Evolutionary conservation across 192 early-diverging fungal genomes (phyloP).

Genomic region (Linnemannia exigua): DNA sequence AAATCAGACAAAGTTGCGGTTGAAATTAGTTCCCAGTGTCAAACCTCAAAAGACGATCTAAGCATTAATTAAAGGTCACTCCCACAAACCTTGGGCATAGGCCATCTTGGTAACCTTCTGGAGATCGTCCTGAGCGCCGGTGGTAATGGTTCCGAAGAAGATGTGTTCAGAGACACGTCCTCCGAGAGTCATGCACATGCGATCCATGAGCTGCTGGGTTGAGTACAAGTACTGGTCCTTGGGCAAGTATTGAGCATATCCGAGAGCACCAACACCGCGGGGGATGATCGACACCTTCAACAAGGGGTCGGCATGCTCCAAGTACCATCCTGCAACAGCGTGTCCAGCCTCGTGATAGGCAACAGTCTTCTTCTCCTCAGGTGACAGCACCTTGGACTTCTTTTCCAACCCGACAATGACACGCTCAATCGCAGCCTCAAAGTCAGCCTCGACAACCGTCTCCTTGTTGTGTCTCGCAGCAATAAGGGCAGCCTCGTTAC

Average conservation of each 20-base stretch:
- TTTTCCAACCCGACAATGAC: conserved; percentile 99
- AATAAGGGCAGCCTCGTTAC: conserved; percentile 99
- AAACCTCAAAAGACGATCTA: not conserved
- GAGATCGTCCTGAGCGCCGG: conserved; percentile 96
- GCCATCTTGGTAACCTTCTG: conserved; percentile 98
- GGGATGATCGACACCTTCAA: conserved; percentile 99
- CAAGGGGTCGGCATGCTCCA: conserved; percentile 95
- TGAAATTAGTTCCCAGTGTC: not conserved
- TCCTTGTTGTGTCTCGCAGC: conserved; percentile 88
- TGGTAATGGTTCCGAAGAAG: conserved; percentile 95
- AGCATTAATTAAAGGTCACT: not conserved
- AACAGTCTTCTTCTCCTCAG: conserved; percentile 99
- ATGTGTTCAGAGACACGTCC: conserved; percentile 92
- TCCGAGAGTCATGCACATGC: conserved; percentile 92
- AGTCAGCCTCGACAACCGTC: conserved; percentile 88
- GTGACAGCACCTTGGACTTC: conserved; percentile 94
- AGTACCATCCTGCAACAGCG: conserved; percentile 98
- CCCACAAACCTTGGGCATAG: conserved; percentile 81
- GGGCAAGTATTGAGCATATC: conserved; percentile 99
- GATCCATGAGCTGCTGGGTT: conserved; percentile 90
- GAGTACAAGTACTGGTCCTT: conserved; percentile 98
- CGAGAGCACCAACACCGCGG: conserved; percentile 93
- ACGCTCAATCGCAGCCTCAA: conserved; percentile 98
- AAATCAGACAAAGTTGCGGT: not conserved
- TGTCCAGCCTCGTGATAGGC: conserved; percentile 99